Evolutionary conservation across 2,329 filamentous ascomycete species (phyloP), one percentile per base, ranked within the genome.

Genomic region (Metarhizium guizhouense): DNA sequence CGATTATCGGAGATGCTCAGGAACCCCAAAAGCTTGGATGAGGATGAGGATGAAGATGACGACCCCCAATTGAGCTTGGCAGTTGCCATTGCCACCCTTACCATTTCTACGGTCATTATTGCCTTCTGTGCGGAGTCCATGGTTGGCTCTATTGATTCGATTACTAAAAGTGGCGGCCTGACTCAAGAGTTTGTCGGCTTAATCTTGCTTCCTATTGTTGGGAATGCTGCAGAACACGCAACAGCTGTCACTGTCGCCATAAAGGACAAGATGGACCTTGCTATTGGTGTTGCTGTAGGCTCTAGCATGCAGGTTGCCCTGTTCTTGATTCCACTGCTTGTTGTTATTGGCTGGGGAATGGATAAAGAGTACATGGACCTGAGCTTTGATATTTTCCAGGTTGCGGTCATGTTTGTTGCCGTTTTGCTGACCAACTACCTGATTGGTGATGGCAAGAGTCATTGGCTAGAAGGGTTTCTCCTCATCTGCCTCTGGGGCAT

Each of bases 331-430:
- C 88, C 88, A 0, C 73, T 92, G 11, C 80, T 91, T 36, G 86
- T 91, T 56, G 80, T 92, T 42, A 82, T 92, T 40, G 88, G 88
- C 54, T 93, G 88, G 88, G 84, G 83, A 59, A 84, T 91, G 79
- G 80, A 74, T 42, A 69, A 81, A 59, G 83, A 86, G 58, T 77
- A 83, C 1, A 93, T 93, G 89, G 89, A 85, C 20, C 79, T 95
- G 5, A 86, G 86, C 68, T 94, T 96, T 67, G 90, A 95, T 66
- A 85, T 85, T 1, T 96, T 96, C 76, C 90, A 96, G 72, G 85
- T 96, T 14, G 87, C 91, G 25, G 86, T 88, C 45, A 74, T 95
- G 45, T 95, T 95, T 62, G 88, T 94, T 13, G 85, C 89, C 2
- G 88, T 90, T 0, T 82, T 95, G 47, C 78, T 95, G 38, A 88